phyloP scores from a whole-genome alignment of 768 basidiomycete genomes.

The Tulasnella sp. region DNA sequence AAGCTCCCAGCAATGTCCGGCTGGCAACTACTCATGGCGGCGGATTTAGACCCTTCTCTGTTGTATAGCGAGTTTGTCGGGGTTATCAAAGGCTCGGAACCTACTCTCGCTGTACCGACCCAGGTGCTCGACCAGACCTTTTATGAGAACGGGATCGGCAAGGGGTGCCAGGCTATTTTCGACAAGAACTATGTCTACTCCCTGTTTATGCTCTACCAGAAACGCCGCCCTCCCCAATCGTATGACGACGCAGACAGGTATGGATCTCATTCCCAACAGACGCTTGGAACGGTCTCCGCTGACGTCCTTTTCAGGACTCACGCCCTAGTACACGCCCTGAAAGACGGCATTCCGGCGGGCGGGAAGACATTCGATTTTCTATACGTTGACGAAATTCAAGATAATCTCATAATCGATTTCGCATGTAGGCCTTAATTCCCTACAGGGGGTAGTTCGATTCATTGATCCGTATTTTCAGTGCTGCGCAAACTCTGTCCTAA shows the following conservation, averaged over 20 bases:
- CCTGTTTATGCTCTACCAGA: not conserved
- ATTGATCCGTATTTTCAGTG: not conserved
- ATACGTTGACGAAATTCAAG: slow-evolving; percentile 68
- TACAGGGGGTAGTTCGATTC: not conserved
- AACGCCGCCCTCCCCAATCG: not conserved
- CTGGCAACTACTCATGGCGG: no score
- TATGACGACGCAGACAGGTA: not conserved
- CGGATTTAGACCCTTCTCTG: not conserved
- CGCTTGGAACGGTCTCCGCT: not conserved
- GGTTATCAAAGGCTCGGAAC: slow-evolving; percentile 55
- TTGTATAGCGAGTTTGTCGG: slow-evolving; percentile 8
- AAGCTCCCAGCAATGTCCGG: no score
- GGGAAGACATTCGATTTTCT: slow-evolving; percentile 35
- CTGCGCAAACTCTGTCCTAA: not conserved
- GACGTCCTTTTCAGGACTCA: not conserved
- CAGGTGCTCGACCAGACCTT: not conserved
- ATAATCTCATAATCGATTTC: slow-evolving; percentile 50
- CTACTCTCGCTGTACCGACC: slow-evolving; percentile 26
- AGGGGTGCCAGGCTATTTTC: not conserved
- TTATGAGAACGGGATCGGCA: not conserved
- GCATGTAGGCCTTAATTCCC: not conserved
- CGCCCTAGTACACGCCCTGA: not conserved
- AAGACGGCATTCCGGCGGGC: not conserved
- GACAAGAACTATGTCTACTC: not conserved
- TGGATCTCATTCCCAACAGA: not conserved